phyloP scores from a whole-genome alignment of 2,329 filamentous ascomycete species.

The Emergomyces orientalis region DNA sequence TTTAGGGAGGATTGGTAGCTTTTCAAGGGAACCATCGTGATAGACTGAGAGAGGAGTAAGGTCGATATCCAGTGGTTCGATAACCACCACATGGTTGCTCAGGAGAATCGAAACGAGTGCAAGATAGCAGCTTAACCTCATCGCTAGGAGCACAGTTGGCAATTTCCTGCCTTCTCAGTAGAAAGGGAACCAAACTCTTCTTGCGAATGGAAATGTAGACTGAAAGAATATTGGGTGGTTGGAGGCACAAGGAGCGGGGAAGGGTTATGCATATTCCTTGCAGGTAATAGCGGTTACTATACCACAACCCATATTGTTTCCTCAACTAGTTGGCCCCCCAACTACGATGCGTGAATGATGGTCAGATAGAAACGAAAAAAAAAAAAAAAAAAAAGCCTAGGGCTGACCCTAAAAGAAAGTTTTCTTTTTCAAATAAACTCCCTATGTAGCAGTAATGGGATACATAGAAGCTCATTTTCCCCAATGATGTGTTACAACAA shows the following conservation, averaged over 20 bases:
- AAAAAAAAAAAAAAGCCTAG: background rate
- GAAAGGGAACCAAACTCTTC: background rate
- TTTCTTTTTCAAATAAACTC: background rate
- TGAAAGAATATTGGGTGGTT: background rate
- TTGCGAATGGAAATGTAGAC: too few species aligned
- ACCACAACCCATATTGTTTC: background rate
- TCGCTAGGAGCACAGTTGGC: background rate
- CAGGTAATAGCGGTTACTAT: background rate
- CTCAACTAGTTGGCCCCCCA: background rate
- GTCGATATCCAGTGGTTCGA: background rate
- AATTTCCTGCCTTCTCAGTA: background rate
- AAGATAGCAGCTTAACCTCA: background rate
- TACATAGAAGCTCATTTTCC: background rate
- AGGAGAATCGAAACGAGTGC: background rate
- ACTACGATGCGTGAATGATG: background rate
- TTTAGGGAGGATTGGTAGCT: background rate
- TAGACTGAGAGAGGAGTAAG: background rate
- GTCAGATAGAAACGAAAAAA: background rate
- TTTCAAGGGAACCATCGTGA: background rate
- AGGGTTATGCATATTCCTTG: background rate
- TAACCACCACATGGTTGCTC: background rate
- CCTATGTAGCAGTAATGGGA: background rate
- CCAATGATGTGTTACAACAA: background rate
- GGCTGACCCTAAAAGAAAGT: background rate
- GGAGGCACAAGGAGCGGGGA: background rate